These are phyloP conservation scores for Ogataea polymorpha DNA, from an alignment of 805 yeast species.

Conservation along the genomic window DNA sequence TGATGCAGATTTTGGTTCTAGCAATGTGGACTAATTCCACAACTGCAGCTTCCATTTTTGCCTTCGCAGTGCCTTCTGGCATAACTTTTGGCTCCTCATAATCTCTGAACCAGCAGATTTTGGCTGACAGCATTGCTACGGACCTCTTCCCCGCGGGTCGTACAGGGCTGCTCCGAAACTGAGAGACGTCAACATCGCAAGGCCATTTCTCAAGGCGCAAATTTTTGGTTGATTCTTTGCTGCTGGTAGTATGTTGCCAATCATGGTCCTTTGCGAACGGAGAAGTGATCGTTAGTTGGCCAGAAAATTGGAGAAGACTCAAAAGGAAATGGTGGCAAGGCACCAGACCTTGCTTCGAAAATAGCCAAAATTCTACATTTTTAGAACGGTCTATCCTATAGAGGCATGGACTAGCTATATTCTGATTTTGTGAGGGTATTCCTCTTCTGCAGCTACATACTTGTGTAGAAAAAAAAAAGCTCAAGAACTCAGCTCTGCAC, in stretches of 20 bases:
- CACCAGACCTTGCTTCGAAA: no score
- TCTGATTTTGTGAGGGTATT: no score
- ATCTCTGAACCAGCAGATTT: conserved; percentile 28
- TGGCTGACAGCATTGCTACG: conserved; percentile 30
- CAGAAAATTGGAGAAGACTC: not conserved
- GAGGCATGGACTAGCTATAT: no score
- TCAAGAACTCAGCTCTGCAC: no score
- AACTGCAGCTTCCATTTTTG: conserved; percentile 33
- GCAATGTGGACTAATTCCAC: conserved; percentile 42
- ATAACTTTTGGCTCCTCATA: conserved; percentile 43
- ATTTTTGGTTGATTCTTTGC: conserved; percentile 56
- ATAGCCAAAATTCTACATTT: no score
- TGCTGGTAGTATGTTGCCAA: conserved; percentile 39
- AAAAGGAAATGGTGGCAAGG: no score
- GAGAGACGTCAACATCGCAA: conserved; percentile 14
- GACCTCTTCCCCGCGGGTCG: conserved; percentile 29
- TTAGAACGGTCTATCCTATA: no score
- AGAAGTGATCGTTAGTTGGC: not conserved
- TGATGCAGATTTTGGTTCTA: conserved; percentile 38
- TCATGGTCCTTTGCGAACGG: conserved; percentile 48
- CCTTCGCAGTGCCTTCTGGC: conserved; percentile 43
- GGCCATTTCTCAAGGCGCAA: conserved; percentile 58
- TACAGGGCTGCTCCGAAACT: conserved; percentile 29
- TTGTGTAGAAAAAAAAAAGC: no score
- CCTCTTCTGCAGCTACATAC: no score